A percentile compares a stretch with the other conserved stretches of the same genome.
Evolutionary conservation across 1,284 basidiomycete species (phyloP).

Genomic region (Microbotryomycetes sp.): DNA sequence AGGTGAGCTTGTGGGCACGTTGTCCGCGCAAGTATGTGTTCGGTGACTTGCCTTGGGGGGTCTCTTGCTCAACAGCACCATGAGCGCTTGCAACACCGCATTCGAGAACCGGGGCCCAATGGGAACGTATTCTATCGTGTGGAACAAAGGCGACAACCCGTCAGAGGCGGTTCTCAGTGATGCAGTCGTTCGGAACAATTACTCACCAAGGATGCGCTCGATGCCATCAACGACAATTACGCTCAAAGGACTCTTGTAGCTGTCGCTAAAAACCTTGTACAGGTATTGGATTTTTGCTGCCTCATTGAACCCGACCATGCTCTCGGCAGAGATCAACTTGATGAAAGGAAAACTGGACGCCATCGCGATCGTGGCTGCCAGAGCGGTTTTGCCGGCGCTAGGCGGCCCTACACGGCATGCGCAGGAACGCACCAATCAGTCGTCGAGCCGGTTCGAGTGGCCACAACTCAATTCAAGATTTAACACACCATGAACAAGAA

Average conservation of each 20-base stretch:
- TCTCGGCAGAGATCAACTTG: slow-evolving; percentile 92
- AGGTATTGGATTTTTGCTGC: slow-evolving; percentile 85
- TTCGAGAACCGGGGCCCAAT: slow-evolving; percentile 97
- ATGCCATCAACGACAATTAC: slow-evolving; percentile 95
- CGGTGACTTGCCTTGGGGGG: slow-evolving; percentile 72
- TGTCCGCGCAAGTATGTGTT: no score
- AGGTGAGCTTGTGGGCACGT: no score
- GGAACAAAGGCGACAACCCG: neutral
- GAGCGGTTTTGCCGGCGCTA: slow-evolving; percentile 89
- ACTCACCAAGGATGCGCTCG: slow-evolving; percentile 75
- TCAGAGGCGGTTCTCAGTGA: neutral
- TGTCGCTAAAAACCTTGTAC: slow-evolving; percentile 90
- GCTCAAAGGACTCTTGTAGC: slow-evolving; percentile 94
- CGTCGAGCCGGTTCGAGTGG: no score
- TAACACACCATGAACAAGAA: slow-evolving; percentile 67
- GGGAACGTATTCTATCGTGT: slow-evolving; percentile 88
- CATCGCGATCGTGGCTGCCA: slow-evolving; percentile 91
- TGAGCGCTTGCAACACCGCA: slow-evolving; percentile 79
- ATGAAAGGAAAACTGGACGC: slow-evolving; percentile 94
- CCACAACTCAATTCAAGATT: neutral
- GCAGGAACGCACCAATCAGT: neutral
- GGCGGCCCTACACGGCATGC: slow-evolving; percentile 54
- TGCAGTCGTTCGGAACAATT: neutral
- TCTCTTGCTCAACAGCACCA: slow-evolving; percentile 80
- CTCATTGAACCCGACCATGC: slow-evolving; percentile 93